These are phyloP conservation scores for Lepidium aucheri DNA, from an alignment of 345 rosid species.

Conservation along the genomic window DNA sequence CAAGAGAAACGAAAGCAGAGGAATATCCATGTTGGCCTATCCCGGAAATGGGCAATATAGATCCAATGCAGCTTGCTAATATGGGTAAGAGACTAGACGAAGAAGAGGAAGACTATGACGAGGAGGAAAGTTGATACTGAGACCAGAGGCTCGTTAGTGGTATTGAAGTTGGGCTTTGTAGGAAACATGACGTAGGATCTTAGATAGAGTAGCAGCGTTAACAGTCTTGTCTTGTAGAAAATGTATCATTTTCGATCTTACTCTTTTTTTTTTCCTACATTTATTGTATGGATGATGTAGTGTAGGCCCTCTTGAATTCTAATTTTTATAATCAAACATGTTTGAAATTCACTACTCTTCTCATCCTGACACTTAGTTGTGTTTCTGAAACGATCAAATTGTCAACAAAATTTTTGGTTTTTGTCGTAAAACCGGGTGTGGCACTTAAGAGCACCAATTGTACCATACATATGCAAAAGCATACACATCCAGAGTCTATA, in stretches of 20 bases:
- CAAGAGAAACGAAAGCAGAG: background rate
- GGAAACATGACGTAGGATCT: slow-evolving; percentile 5
- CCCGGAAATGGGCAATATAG: slow-evolving; percentile 69
- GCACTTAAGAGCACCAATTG: no score
- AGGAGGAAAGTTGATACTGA: slow-evolving; percentile 51
- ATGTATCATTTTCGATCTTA: slow-evolving; percentile 1
- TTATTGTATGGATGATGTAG: background rate
- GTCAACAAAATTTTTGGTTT: no score
- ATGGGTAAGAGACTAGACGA: slow-evolving; percentile 62
- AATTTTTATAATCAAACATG: no score
- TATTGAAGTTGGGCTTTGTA: slow-evolving; percentile 2
- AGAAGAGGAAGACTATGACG: slow-evolving; percentile 90
- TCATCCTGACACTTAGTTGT: no score
- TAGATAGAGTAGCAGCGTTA: slow-evolving; percentile 12
- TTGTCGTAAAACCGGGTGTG: no score
- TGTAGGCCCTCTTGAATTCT: background rate
- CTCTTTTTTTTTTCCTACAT: background rate
- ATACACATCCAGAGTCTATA: no score
- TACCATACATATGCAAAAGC: no score
- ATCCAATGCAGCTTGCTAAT: slow-evolving; percentile 76
- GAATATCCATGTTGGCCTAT: slow-evolving; percentile 94
- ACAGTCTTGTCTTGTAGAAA: slow-evolving; percentile 12
- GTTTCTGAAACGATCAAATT: no score
- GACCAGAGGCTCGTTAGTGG: background rate
- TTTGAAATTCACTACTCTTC: no score